phyloP scores from a whole-genome alignment of 805 yeast genomes.

The Yamadazyma endophytica region DNA sequence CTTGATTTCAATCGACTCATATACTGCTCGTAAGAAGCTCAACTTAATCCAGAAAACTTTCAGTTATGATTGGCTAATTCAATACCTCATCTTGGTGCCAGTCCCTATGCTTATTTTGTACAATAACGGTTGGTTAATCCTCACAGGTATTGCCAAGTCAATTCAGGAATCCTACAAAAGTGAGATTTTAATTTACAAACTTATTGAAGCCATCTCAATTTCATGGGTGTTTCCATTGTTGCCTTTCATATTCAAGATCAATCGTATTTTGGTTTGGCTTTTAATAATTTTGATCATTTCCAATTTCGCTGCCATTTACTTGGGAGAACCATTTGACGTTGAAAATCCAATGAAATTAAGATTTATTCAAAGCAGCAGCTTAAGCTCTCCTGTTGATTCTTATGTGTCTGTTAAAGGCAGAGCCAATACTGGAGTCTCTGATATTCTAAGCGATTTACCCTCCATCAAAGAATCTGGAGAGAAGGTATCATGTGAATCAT shows the following conservation, averaged over 20 bases:
- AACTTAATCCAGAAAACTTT: constrained; percentile 32
- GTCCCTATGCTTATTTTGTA: constrained; percentile 51
- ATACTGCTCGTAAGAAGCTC: constrained; percentile 8
- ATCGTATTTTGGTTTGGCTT: constrained; percentile 42
- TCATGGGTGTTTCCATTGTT: constrained; percentile 46
- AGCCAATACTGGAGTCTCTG: constrained; percentile 38
- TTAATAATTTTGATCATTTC: constrained; percentile 9
- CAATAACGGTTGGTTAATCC: constrained; percentile 49
- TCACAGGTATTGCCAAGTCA: constrained; percentile 68
- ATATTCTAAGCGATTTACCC: constrained; percentile 59
- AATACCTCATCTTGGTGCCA: constrained; percentile 68
- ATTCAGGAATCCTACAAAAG: constrained; percentile 58
- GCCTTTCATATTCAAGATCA: constrained; percentile 69
- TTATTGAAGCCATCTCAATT: constrained; percentile 24
- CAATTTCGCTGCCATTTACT: constrained; percentile 34
- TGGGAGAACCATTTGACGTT: constrained; percentile 55
- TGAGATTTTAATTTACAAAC: constrained; percentile 29
- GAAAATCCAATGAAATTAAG: constrained; percentile 67
- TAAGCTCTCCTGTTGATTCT: constrained; percentile 29
- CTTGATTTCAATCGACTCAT: constrained; percentile 17
- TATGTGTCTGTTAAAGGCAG: constrained; percentile 49
- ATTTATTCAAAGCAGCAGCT: constrained; percentile 59
- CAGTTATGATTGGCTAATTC: constrained; percentile 79
- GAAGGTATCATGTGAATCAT: constrained; percentile 28
- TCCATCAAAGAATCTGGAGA: constrained; percentile 41